Conservation (phyloP, 441 rosid genomes). For the Eutrema salsugineum region DNA sequence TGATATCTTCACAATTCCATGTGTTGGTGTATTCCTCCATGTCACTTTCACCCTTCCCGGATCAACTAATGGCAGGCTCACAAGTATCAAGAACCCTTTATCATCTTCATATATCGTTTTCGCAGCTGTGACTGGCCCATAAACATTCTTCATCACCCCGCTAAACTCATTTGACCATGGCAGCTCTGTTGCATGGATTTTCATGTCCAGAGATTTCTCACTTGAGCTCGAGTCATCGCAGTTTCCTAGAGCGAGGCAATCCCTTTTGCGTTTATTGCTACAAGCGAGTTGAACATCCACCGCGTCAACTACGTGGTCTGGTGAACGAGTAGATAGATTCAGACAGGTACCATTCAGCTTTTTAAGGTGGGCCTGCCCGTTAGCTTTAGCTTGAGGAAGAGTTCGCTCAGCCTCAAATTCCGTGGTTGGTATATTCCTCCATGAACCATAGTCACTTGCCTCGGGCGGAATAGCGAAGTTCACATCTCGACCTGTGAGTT, state of each 20-base stretch:
- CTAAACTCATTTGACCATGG: constrained; percentile 66
- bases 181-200: constrained; percentile 47
- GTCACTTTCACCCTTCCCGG: constrained; percentile 78
- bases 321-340: constrained; percentile 72
- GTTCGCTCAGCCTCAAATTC: constrained; percentile 72
- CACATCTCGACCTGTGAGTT: constrained; percentile 74
- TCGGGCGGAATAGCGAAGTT: constrained; percentile 67
- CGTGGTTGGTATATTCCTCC: constrained; percentile 74
- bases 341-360: constrained; percentile 65
- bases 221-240: constrained; percentile 52
- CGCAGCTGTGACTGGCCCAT: constrained; percentile 82
- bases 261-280: constrained; percentile 64
- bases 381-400: constrained; percentile 40
- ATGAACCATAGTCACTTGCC: constrained; percentile 73
- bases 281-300: constrained; percentile 41
- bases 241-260: constrained; percentile 42
- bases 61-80: constrained; percentile 77
- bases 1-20: constrained; percentile 78
- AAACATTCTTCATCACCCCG: constrained; percentile 76
- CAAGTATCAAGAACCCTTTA: constrained; percentile 58
- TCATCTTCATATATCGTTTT: constrained; percentile 79
- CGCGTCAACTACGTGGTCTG: constrained; percentile 55
- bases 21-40: constrained; percentile 65
- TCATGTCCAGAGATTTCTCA: constrained; percentile 53
- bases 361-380: constrained; percentile 39